Base-by-base conservation (phyloP, 139 green algal species). In the Parachlorella kessleri region DNA sequence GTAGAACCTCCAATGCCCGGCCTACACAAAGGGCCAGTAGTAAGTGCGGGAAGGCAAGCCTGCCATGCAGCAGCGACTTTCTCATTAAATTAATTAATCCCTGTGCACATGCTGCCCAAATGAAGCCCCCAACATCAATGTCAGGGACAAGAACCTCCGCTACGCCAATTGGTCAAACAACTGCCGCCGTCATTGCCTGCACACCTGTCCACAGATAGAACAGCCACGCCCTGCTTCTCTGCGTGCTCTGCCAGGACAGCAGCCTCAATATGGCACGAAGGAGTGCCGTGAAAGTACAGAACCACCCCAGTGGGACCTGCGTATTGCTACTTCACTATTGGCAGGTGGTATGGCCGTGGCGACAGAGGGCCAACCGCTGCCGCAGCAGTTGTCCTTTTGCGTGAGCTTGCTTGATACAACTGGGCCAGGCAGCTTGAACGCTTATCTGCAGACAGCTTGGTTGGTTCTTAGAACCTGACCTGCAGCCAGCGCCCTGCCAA, bases 271-370 rank as follows among this genome's bases (percentile, higher is more conserved):
- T 69, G 53, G 71, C 71, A 77, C 14, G 7, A 35, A 1, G 71
- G 71, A 2, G 35, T 40, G 14, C 71, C 71, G 35, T 77, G 71
- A 54, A 69, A 68, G 33, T 68, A 77, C 28, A 77, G 54, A 2
- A 42, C 70, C 23, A 68, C 63, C 48, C 21, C 14, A 18, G 48
- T 28, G 48, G 48, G 48, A 18, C 48, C 48, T 59, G 48, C 48
- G 48, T 18, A 59, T 1, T 59, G 48, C 48, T 14, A 59, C 14
- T 59, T n/a, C 14, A 59, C 21, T 59, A 59, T 59, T 59, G 14
- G 48, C 48, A 28, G 48, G 14, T 59, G 48, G 21, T 59, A 59
- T 14, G 48, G 48, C 48, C 14, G 48, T 59, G 48, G 48, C 48
- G 48, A 14, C 21, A 14, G 48, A 59, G 48, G 48, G 14, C 48